Conservation (phyloP, 2,329 filamentous ascomycete species). For the Sordariomycetes sp. region DNA sequence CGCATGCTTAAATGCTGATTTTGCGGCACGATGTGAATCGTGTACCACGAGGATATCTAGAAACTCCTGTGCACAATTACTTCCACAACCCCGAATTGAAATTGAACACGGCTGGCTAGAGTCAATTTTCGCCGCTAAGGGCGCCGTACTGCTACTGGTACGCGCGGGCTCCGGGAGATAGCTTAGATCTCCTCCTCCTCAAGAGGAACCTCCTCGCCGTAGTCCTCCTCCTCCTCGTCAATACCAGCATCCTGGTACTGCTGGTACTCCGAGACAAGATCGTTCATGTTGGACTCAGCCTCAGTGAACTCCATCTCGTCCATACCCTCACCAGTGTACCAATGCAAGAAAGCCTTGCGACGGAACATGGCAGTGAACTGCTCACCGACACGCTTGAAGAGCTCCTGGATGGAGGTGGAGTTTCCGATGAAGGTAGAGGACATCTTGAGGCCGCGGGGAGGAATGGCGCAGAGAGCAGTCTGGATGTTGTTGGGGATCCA, state of each 20-base stretch:
- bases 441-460: slow-evolving; percentile 97
- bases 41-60: slow-evolving; percentile 27
- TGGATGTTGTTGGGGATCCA: slow-evolving; percentile 99
- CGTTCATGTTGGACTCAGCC: slow-evolving; percentile 99
- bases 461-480: slow-evolving; percentile 97
- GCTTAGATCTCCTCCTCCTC: slow-evolving; percentile 61
- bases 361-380: slow-evolving; percentile 99
- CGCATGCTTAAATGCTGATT: no score
- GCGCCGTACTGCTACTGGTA: not conserved
- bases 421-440: slow-evolving; percentile 98
- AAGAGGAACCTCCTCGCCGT: slow-evolving; percentile 72
- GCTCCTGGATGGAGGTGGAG: slow-evolving; percentile 99
- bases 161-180: not conserved
- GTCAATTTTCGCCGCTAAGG: no score
- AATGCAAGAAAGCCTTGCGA: slow-evolving; percentile 99
- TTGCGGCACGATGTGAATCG: slow-evolving; percentile 13
- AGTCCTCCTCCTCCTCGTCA: slow-evolving; percentile 95
- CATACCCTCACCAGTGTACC: slow-evolving; percentile 99
- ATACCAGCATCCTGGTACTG: slow-evolving; percentile 99
- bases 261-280: slow-evolving; percentile 98
- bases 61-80: slow-evolving; percentile 8
- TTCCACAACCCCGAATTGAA: slow-evolving; percentile 20
- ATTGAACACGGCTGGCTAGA: slow-evolving; percentile 14
- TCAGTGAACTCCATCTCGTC: slow-evolving; percentile 99
- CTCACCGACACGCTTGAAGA: slow-evolving; percentile 99